phyloP scores from a whole-genome alignment of 176 grass and related monocot genomes.

The Phragmites australis region DNA sequence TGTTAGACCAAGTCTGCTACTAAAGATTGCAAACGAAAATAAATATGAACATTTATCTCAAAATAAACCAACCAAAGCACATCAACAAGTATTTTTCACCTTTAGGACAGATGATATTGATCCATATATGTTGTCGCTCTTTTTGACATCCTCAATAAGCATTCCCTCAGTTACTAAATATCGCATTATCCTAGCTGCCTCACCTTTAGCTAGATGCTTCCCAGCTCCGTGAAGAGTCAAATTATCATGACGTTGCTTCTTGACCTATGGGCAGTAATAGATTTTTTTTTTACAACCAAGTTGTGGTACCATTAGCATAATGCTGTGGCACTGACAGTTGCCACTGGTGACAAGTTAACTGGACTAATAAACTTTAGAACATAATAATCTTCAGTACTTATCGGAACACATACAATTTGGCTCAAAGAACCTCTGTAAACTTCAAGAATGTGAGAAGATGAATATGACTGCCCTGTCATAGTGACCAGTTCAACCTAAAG shows the following conservation, averaged over 20 bases:
- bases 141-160: constrained; percentile 81
- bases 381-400: constrained; percentile 10
- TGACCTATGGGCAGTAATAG: constrained; percentile 53
- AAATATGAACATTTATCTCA: neutral
- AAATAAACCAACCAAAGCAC: constrained; percentile 8
- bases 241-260: constrained; percentile 72
- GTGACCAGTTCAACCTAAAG: constrained; percentile 74
- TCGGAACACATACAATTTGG: constrained; percentile 68
- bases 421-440: constrained; percentile 81
- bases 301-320: neutral
- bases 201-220: constrained; percentile 69
- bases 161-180: constrained; percentile 81
- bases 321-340: neutral
- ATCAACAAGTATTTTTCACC: constrained; percentile 37
- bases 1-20: constrained; percentile 13
- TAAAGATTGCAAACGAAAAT: neutral
- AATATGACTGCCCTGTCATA: constrained; percentile 38
- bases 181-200: constrained; percentile 68
- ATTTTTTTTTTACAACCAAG: constrained; percentile 7
- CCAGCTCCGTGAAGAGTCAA: constrained; percentile 88
- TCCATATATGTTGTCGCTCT: constrained; percentile 71
- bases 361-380: constrained; percentile 8
- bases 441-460: constrained; percentile 84
- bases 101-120: constrained; percentile 82
- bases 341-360: neutral